phyloP scores from a whole-genome alignment of 768 basidiomycete species.

The Mycena latifolia region DNA sequence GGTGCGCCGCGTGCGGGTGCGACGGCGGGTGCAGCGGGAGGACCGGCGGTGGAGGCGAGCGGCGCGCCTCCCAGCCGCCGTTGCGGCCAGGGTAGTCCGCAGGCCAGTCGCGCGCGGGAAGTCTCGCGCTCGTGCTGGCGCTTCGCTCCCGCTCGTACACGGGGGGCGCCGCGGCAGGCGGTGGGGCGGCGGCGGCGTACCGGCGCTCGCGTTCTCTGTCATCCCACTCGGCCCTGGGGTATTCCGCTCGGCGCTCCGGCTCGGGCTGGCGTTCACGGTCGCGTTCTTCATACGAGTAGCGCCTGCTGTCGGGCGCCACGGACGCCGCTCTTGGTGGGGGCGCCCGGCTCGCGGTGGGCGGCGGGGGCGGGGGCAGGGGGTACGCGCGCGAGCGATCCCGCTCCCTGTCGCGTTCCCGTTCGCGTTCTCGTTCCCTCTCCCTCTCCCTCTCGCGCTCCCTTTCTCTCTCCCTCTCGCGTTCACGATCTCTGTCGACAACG shows the following conservation, averaged over 20 bases:
- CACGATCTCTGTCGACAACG: conserved; percentile 25
- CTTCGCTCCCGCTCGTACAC: conserved; percentile 27
- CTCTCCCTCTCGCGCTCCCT: conserved; percentile 19
- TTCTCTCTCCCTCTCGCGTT: conserved; percentile 24
- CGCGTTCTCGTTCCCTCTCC: background rate
- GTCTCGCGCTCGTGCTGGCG: conserved; percentile 9
- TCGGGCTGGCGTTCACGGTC: conserved; percentile 24
- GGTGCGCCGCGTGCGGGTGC: conserved; percentile 29
- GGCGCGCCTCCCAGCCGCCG: conserved; percentile 25
- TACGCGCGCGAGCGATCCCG: conserved; percentile 1
- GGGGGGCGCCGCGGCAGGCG: background rate
- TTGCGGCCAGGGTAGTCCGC: conserved; percentile 10
- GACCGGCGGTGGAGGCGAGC: conserved; percentile 3
- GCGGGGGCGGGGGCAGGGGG: background rate
- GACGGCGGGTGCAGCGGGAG: conserved; percentile 20
- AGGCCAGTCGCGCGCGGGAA: conserved; percentile 16
- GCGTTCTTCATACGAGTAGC: conserved; percentile 19
- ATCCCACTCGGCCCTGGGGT: conserved; percentile 30
- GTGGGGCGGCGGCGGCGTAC: conserved; percentile 7
- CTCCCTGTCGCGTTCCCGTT: conserved; percentile 14
- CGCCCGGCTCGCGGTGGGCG: background rate
- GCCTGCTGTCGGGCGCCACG: conserved; percentile 18
- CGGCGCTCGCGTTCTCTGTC: conserved; percentile 28
- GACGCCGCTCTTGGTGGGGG: conserved; percentile 22
- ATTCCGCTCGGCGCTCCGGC: conserved; percentile 28